A percentile compares a stretch with the other conserved stretches of the same genome.
Evolutionary conservation across 2,329 filamentous ascomycete genomes (phyloP).

Genomic region (Elsinoe necatrix): DNA sequence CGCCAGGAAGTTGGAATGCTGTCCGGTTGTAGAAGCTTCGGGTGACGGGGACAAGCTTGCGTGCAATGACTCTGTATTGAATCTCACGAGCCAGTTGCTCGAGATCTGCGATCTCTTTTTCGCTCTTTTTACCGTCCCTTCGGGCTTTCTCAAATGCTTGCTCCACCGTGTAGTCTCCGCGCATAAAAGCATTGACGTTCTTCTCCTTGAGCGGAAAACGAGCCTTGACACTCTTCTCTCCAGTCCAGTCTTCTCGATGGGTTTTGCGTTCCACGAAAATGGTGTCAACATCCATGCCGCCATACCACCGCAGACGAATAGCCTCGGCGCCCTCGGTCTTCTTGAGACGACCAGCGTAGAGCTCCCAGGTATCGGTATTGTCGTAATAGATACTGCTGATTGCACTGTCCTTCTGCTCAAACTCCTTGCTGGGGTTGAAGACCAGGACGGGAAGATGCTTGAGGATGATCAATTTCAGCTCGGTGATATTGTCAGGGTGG

Average conservation of each 20-base stretch:
- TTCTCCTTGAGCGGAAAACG: constrained; percentile 95
- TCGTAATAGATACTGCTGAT: constrained; percentile 99
- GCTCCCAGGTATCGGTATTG: constrained; percentile 85
- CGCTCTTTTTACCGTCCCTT: constrained; percentile 87
- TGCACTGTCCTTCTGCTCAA: constrained; percentile 78
- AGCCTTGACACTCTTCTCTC: constrained; percentile 97
- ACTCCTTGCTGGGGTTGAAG: constrained; percentile 96
- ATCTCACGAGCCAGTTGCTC: constrained; percentile 85
- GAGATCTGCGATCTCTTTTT: constrained; percentile 83
- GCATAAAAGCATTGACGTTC: constrained; percentile 85
- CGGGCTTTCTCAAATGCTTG: constrained; percentile 94
- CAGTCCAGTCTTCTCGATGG: constrained; percentile 97
- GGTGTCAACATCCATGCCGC: constrained; percentile 87
- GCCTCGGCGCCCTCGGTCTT: constrained; percentile 97
- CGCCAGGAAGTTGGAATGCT: constrained; percentile 92
- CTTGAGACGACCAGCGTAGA: constrained; percentile 89
- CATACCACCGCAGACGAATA: constrained; percentile 94
- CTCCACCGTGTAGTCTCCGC: constrained; percentile 72
- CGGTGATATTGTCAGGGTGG: constrained; percentile 94
- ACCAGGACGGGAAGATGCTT: constrained; percentile 96
- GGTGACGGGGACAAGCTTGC: constrained; percentile 79
- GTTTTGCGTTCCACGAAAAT: constrained; percentile 98
- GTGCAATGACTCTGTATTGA: constrained; percentile 84
- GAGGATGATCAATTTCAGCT: constrained; percentile 92
- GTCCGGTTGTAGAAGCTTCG: constrained; percentile 97